These are phyloP conservation scores for Plectosphaerella plurivora DNA, from an alignment of 2,329 filamentous ascomycete species.

Conservation along the genomic window DNA sequence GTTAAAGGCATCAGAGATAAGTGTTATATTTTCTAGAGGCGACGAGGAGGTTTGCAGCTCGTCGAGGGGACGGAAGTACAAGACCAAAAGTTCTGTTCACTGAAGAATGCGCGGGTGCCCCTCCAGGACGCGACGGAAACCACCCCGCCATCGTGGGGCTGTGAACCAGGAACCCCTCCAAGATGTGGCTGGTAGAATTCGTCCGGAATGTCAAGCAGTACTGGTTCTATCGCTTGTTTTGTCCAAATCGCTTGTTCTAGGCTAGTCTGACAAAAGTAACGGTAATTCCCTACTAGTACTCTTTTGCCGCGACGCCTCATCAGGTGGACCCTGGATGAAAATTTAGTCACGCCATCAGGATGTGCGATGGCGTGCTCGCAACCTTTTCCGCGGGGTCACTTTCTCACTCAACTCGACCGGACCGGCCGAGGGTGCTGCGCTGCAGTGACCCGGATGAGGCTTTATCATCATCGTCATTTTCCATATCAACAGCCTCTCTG, in stretches of 20 bases:
- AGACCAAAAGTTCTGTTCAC: too few species aligned
- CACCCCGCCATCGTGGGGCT: not conserved
- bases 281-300: too few species aligned
- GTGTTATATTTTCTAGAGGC: too few species aligned
- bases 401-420: not conserved
- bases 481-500: not conserved
- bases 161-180: not conserved
- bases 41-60: too few species aligned
- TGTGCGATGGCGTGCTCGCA: slow-evolving; percentile 1
- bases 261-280: too few species aligned
- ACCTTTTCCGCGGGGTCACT: not conserved
- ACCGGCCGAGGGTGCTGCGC: not conserved
- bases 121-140: too few species aligned
- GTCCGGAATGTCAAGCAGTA: too few species aligned
- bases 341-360: not conserved
- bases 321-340: not conserved
- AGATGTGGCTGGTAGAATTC: not conserved
- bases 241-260: too few species aligned
- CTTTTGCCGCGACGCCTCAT: not conserved
- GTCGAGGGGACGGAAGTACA: too few species aligned
- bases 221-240: too few species aligned
- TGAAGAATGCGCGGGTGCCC: too few species aligned
- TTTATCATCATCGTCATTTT: not conserved
- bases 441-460: not conserved
- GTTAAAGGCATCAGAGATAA: too few species aligned